These are phyloP conservation scores for Cyclanthera cordifolia DNA, from an alignment of 306 rosid genomes.

Conservation along the genomic window DNA sequence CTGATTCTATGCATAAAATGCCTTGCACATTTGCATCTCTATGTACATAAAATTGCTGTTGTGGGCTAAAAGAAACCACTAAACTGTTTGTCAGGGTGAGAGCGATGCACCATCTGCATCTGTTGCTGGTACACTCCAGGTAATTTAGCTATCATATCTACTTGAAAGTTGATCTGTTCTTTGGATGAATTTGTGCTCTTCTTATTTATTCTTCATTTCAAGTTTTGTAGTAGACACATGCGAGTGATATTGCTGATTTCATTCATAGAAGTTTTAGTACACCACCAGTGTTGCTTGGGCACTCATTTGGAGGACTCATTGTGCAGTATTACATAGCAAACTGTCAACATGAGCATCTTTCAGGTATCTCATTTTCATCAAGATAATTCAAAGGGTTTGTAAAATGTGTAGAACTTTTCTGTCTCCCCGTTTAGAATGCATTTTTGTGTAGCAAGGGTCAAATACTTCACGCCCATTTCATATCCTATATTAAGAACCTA, in stretches of 20 bases:
- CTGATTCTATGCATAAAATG: background rate
- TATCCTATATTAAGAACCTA: background rate
- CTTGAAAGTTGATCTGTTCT: background rate
- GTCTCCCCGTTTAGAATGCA: background rate
- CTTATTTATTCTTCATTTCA: slow-evolving; percentile 20
- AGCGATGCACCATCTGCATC: slow-evolving; percentile 65
- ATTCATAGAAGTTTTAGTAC: slow-evolving; percentile 27
- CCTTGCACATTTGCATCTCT: background rate
- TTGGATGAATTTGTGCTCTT: slow-evolving; percentile 12
- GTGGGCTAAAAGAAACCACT: background rate
- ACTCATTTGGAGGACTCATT: slow-evolving; percentile 86
- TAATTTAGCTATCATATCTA: slow-evolving; percentile 21
- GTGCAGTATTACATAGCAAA: slow-evolving; percentile 61
- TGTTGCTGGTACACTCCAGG: slow-evolving; percentile 81
- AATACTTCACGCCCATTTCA: background rate
- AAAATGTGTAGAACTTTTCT: background rate
- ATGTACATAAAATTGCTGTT: background rate
- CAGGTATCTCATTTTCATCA: slow-evolving; percentile 32
- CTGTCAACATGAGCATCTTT: slow-evolving; percentile 18
- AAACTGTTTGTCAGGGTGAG: slow-evolving; percentile 46
- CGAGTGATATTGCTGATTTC: slow-evolving; percentile 71
- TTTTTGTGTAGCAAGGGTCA: background rate
- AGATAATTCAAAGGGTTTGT: background rate
- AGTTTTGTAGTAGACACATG: slow-evolving; percentile 73
- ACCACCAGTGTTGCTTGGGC: slow-evolving; percentile 78